phyloP scores from a whole-genome alignment of 2,329 filamentous ascomycete species.

The Stachybotrys echinatus region DNA sequence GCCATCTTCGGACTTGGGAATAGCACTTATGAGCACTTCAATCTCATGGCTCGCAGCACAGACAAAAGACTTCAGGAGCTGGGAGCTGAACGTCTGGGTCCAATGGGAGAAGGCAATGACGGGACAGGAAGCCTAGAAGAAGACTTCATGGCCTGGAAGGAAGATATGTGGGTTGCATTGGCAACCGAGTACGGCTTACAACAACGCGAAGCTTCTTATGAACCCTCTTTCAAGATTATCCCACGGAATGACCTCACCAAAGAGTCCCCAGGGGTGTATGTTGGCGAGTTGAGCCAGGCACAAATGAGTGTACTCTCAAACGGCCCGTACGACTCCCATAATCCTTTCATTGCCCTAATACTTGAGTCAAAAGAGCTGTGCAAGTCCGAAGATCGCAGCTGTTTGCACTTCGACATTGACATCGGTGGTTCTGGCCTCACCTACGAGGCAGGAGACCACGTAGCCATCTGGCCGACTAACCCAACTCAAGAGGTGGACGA shows the following conservation, averaged over 20 bases:
- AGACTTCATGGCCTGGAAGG: slow-evolving; percentile 98
- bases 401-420: slow-evolving; percentile 92
- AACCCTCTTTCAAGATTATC: slow-evolving; percentile 80
- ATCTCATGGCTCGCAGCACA: slow-evolving; percentile 93
- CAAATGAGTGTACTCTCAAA: slow-evolving; percentile 81
- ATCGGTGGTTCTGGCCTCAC: slow-evolving; percentile 81
- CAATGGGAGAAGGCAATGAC: slow-evolving; percentile 92
- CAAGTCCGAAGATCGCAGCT: slow-evolving; percentile 84
- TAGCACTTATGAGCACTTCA: slow-evolving; percentile 99
- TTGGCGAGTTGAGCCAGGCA: slow-evolving; percentile 94
- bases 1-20: slow-evolving; percentile 95
- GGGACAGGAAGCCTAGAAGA: slow-evolving; percentile 99
- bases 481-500: slow-evolving; percentile 87
- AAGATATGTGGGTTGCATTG: slow-evolving; percentile 93
- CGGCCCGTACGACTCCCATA: slow-evolving; percentile 93
- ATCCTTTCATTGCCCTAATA: slow-evolving; percentile 94
- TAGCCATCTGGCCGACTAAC: slow-evolving; percentile 96
- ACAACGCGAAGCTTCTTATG: slow-evolving; percentile 94
- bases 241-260: slow-evolving; percentile 69
- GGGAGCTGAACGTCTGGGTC: slow-evolving; percentile 77
- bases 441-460: slow-evolving; percentile 96
- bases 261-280: slow-evolving; percentile 78
- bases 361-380: slow-evolving; percentile 88
- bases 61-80: slow-evolving; percentile 75
- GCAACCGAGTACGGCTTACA: slow-evolving; percentile 80